Percentiles rank a stretch among this genome's conserved stretches.
Evolutionary conservation across 1,284 basidiomycete species (phyloP).

Genomic region (Farysia itapuensis): DNA sequence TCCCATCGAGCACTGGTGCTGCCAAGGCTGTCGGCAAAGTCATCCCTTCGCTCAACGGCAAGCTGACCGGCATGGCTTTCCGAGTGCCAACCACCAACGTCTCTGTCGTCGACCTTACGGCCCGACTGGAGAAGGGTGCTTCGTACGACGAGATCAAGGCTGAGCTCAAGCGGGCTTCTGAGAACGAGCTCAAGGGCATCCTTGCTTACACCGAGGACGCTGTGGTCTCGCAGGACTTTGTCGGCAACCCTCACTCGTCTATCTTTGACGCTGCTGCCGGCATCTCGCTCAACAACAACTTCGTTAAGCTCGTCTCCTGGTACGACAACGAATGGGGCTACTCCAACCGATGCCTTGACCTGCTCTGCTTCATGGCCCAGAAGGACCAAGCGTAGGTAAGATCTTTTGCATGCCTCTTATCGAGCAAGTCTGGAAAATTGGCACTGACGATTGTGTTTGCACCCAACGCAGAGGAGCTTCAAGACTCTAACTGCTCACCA

Average conservation of each 20-base stretch:
- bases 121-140: slow-evolving; percentile 79
- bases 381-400: slow-evolving; percentile 60
- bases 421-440: slow-evolving; percentile 53
- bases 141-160: slow-evolving; percentile 78
- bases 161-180: slow-evolving; percentile 79
- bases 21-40: slow-evolving; percentile 99
- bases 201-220: slow-evolving; percentile 92
- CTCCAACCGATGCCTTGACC: slow-evolving; percentile 90
- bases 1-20: slow-evolving; percentile 97
- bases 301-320: slow-evolving; percentile 94
- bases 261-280: slow-evolving; percentile 81
- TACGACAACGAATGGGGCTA: slow-evolving; percentile 87
- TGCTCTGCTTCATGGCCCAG: slow-evolving; percentile 79
- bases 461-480: slow-evolving; percentile 2
- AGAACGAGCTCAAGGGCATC: slow-evolving; percentile 74
- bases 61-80: slow-evolving; percentile 91
- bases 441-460: background rate
- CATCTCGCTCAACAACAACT: slow-evolving; percentile 87
- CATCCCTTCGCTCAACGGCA: slow-evolving; percentile 94
- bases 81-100: slow-evolving; percentile 96
- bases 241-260: slow-evolving; percentile 70
- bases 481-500: slow-evolving; percentile 4
- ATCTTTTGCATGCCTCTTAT: slow-evolving; percentile 73
- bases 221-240: slow-evolving; percentile 72
- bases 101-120: slow-evolving; percentile 96